Percentiles rank a stretch among this genome's conserved stretches.
These are phyloP conservation scores for Paramecium caudatum DNA, from an alignment of 73 alveolate genomes.

Conservation along the genomic window DNA sequence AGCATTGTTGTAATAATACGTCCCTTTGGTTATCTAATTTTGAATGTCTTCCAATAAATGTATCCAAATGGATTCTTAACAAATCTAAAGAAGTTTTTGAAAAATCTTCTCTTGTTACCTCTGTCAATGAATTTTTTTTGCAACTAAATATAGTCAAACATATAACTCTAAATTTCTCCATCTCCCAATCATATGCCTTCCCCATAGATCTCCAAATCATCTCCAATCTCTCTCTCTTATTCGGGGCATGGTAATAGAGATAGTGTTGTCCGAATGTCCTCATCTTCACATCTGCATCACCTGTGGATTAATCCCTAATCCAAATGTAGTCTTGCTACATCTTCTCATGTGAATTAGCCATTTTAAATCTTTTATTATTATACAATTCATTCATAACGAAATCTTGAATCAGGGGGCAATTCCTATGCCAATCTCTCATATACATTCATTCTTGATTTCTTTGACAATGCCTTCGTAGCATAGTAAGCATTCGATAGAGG, in stretches of 20 bases:
- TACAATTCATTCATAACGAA: neutral
- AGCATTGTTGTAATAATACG: constrained; percentile 61
- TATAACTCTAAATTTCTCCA: constrained; percentile 77
- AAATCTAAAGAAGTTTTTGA: constrained; percentile 90
- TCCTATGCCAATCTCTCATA: neutral
- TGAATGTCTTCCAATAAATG: constrained; percentile 86
- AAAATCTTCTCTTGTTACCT: constrained; percentile 88
- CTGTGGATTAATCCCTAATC: constrained; percentile 72
- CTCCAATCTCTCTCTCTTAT: constrained; percentile 78
- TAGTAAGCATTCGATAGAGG: constrained; percentile 62
- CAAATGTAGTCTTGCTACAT: constrained; percentile 77
- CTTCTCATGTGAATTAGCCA: constrained; percentile 72
- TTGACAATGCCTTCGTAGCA: constrained; percentile 49
- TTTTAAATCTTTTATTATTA: constrained; percentile 69
- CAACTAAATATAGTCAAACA: constrained; percentile 30
- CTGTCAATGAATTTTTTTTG: constrained; percentile 76
- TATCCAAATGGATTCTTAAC: constrained; percentile 88
- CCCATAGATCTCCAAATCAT: constrained; percentile 80
- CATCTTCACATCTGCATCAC: constrained; percentile 69
- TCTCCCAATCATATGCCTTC: constrained; percentile 76
- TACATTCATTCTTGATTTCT: constrained; percentile 17
- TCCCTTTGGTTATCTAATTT: constrained; percentile 74
- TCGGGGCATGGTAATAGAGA: constrained; percentile 74
- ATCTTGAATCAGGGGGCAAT: constrained; percentile 46
- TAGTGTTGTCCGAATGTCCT: constrained; percentile 75